These are phyloP conservation scores for Apiospora malaysiana DNA, from an alignment of 2,329 filamentous ascomycete species.

Conservation along the genomic window DNA sequence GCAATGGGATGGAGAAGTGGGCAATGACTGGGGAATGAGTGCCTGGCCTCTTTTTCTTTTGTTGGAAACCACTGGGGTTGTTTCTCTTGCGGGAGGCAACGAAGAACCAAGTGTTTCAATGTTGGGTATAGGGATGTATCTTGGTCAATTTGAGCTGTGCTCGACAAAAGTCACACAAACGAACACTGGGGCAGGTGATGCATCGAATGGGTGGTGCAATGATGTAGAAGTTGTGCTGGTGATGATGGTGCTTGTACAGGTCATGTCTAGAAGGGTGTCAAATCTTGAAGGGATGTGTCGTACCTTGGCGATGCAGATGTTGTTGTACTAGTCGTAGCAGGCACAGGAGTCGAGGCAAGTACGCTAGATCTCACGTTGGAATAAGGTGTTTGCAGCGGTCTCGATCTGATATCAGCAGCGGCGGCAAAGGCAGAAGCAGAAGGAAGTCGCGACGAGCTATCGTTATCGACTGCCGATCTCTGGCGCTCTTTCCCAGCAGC, in stretches of 20 bases:
- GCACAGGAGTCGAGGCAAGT: constrained; percentile 31
- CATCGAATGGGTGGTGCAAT: not conserved
- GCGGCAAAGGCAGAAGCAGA: constrained; percentile 31
- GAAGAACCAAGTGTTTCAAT: not conserved
- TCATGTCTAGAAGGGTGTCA: not conserved
- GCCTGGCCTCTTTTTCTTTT: not conserved
- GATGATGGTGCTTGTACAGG: constrained; percentile 10
- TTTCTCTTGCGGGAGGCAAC: not conserved
- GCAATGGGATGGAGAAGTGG: not conserved
- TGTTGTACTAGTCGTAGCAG: constrained; percentile 29
- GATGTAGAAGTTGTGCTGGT: constrained; percentile 8
- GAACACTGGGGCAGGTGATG: not conserved
- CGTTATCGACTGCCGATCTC: constrained; percentile 61
- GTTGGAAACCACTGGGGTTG: constrained; percentile 1
- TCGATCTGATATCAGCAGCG: constrained; percentile 16
- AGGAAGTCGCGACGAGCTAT: constrained; percentile 56
- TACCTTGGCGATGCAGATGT: constrained; percentile 37
- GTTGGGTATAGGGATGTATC: not conserved
- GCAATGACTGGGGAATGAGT: constrained; percentile 15
- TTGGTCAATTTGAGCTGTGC: constrained; percentile 1
- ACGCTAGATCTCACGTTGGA: constrained; percentile 32
- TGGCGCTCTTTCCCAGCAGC: constrained; percentile 53
- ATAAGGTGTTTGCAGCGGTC: constrained; percentile 17
- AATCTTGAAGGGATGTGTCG: constrained; percentile 27
- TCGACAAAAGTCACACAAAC: not conserved